Evolutionary conservation across 2,329 filamentous ascomycete genomes (phyloP).

Genomic region (Aulographum hederae): DNA sequence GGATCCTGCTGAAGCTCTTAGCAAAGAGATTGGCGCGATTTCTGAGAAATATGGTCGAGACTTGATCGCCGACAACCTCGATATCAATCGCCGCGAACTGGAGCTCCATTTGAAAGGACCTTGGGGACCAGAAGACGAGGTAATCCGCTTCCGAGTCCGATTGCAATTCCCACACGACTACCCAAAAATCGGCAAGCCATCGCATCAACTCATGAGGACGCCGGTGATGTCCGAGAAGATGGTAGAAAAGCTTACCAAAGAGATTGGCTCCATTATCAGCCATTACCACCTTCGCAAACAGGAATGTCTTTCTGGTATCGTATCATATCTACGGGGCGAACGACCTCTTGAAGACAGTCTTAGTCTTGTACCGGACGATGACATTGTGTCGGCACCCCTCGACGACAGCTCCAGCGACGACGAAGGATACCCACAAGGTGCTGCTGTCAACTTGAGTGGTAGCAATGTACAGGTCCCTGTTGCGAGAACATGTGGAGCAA

Average conservation of each 20-base stretch:
- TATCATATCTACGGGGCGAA: conserved; percentile 42
- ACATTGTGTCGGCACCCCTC: conserved; percentile 20
- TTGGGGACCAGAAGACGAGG: conserved; percentile 34
- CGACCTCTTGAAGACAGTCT: conserved; percentile 38
- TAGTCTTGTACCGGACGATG: conserved; percentile 37
- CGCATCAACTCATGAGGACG: conserved; percentile 38
- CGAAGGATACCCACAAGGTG: conserved; percentile 36
- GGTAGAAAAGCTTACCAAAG: conserved; percentile 28
- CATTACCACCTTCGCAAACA: conserved; percentile 32
- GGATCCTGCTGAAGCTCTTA: conserved; percentile 30
- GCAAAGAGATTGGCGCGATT: conserved; percentile 42
- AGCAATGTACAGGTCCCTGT: conserved; percentile 44
- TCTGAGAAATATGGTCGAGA: conserved; percentile 40
- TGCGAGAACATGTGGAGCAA: conserved; percentile 37
- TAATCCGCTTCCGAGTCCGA: conserved; percentile 36
- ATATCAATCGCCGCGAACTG: conserved; percentile 33
- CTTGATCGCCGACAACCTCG: conserved; percentile 39
- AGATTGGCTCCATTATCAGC: conserved; percentile 36
- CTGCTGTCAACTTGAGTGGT: conserved; percentile 25
- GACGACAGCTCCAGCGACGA: conserved; percentile 76
- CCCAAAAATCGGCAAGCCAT: conserved; percentile 29
- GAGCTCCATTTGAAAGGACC: conserved; percentile 41
- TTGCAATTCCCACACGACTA: conserved; percentile 41
- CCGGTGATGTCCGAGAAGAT: conserved; percentile 32
- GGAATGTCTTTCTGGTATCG: conserved; percentile 41